Conservation (phyloP, 2,329 filamentous ascomycete genomes). For the Raffaelea ambrosiae region DNA sequence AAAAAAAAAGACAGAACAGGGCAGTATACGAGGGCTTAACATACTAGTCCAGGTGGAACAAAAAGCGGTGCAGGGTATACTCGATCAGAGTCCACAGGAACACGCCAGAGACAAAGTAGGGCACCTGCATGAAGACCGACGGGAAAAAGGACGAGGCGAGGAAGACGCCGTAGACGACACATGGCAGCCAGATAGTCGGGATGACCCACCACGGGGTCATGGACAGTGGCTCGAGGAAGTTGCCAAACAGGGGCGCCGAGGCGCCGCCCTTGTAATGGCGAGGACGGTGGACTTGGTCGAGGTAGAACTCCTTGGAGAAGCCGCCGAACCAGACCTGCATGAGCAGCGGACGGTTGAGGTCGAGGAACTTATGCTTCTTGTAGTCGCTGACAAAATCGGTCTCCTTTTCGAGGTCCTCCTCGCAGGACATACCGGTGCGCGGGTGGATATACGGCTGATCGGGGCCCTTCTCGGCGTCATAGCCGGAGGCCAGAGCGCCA, state of each 20-base stretch:
- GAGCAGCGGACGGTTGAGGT: constrained; percentile 76
- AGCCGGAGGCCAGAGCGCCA: constrained; percentile 17
- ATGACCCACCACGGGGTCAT: constrained; percentile 93
- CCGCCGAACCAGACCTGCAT: constrained; percentile 81
- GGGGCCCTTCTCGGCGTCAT: constrained; percentile 7
- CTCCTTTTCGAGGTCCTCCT: constrained; percentile 77
- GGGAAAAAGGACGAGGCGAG: constrained; percentile 55
- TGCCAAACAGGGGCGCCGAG: constrained; percentile 91
- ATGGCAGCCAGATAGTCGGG: constrained; percentile 78
- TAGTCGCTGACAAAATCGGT: constrained; percentile 72
- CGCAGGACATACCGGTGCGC: constrained; percentile 80
- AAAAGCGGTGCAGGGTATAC: constrained; percentile 77
- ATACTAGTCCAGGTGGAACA: constrained; percentile 92
- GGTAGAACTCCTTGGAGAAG: constrained; percentile 92
- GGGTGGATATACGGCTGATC: constrained; percentile 32
- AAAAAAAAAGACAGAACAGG: not conserved
- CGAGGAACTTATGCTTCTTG: constrained; percentile 87
- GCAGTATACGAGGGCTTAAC: constrained; percentile 24
- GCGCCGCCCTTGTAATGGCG: constrained; percentile 91
- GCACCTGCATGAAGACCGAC: constrained; percentile 34
- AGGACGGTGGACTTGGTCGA: constrained; percentile 91
- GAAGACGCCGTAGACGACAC: constrained; percentile 62
- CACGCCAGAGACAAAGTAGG: constrained; percentile 63
- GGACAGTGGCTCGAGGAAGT: constrained; percentile 95
- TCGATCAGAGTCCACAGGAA: constrained; percentile 84